These are phyloP conservation scores for Tagetes patula DNA, from an alignment of 129 eudicot genomes.

Conservation along the genomic window DNA sequence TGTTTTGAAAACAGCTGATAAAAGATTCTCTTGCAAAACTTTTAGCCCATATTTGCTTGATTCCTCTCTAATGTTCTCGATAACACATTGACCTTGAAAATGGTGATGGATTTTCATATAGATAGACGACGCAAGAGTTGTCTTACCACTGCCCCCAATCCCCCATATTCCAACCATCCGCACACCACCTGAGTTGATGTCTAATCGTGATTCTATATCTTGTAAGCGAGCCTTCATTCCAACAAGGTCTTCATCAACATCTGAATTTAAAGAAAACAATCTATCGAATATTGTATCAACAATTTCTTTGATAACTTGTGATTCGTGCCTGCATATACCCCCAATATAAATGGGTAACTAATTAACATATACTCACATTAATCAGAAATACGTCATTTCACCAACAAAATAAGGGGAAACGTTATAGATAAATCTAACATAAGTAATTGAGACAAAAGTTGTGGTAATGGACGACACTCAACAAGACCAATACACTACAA, in stretches of 20 bases:
- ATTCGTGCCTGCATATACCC: background rate
- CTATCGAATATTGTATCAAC: background rate
- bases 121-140: background rate
- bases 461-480: too few species aligned
- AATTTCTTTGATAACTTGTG: background rate
- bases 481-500: too few species aligned
- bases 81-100: slow-evolving; percentile 6
- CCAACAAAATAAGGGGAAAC: too few species aligned
- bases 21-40: background rate
- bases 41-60: background rate
- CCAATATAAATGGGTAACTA: too few species aligned
- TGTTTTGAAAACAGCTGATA: background rate
- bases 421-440: too few species aligned
- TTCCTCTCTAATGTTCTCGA: background rate
- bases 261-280: background rate
- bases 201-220: background rate
- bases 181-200: background rate
- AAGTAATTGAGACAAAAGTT: too few species aligned
- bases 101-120: background rate
- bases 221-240: background rate
- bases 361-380: too few species aligned
- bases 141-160: background rate
- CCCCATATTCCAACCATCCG: slow-evolving; percentile 14
- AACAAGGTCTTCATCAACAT: background rate
- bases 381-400: too few species aligned